Evolutionary conservation across 257 asterid species (phyloP).

Genomic region (Nicotiana attenuata): DNA sequence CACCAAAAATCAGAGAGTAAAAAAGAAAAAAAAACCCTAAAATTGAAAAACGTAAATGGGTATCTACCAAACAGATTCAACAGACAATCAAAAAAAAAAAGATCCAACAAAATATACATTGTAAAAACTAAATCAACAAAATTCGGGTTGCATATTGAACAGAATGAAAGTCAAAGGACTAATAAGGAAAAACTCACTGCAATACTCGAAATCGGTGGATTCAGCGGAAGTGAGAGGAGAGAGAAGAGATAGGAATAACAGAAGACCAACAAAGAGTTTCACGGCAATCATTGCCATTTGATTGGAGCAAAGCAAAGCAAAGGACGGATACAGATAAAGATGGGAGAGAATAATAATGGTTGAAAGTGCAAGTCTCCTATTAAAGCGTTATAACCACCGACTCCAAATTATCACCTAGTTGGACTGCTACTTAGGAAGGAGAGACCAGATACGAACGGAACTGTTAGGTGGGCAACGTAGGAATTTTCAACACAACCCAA

Average conservation of each 20-base stretch:
- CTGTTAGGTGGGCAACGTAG: no score
- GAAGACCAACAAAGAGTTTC: constrained; percentile 11
- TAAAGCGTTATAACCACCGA: no score
- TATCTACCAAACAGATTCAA: neutral
- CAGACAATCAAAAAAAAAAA: neutral
- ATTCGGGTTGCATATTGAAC: neutral
- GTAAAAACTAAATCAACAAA: constrained; percentile 1
- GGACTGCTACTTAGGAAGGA: no score
- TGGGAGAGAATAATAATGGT: neutral
- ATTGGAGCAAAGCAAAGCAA: neutral
- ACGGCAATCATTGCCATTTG: constrained; percentile 28
- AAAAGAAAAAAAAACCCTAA: neutral
- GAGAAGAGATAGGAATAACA: constrained; percentile 25
- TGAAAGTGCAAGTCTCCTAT: neutral
- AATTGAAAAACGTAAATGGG: neutral
- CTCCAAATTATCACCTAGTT: no score
- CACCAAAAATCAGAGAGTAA: neutral
- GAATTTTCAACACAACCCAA: no score
- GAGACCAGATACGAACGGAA: no score
- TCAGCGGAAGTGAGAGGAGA: constrained; percentile 30
- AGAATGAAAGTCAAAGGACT: neutral
- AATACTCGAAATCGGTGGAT: constrained; percentile 20
- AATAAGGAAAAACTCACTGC: constrained; percentile 24
- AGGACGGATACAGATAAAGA: neutral
- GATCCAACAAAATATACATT: neutral